Conservation (phyloP, 2,329 filamentous ascomycete genomes). For the Mycocentrospora acerina region DNA sequence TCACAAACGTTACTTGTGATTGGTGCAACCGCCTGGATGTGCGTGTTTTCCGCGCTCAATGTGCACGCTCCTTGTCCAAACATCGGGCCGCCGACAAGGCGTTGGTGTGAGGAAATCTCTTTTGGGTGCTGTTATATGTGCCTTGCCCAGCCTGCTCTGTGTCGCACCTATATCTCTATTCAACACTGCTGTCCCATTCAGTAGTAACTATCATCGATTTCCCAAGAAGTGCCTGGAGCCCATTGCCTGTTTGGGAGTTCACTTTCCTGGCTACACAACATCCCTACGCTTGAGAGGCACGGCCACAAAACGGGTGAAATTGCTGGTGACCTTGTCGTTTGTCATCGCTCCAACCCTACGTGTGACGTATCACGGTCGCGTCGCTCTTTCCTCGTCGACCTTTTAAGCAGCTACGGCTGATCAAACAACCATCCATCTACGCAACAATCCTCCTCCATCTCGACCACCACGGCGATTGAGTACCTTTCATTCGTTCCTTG, state of each 20-base stretch:
- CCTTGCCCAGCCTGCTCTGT: no score
- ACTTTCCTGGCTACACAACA: background rate
- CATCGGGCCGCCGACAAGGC: no score
- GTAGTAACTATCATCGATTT: background rate
- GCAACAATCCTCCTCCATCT: slow-evolving; percentile 3
- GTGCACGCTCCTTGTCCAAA: background rate
- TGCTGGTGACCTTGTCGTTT: slow-evolving; percentile 5
- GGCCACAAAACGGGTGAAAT: slow-evolving; percentile 6
- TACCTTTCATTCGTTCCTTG: slow-evolving; percentile 5
- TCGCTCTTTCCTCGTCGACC: slow-evolving; percentile 15
- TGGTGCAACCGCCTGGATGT: no score
- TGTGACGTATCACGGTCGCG: slow-evolving; percentile 9
- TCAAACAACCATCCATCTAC: slow-evolving; percentile 2
- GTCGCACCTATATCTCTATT: background rate
- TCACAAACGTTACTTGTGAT: no score
- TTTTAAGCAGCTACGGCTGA: slow-evolving; percentile 7
- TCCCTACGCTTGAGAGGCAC: slow-evolving; percentile 3
- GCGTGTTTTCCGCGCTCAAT: no score
- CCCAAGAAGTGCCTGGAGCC: slow-evolving; percentile 9
- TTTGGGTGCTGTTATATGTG: no score
- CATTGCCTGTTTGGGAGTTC: slow-evolving; percentile 4
- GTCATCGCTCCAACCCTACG: slow-evolving; percentile 1
- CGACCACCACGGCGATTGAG: background rate
- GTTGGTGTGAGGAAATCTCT: no score
- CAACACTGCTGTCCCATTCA: no score